Conservation (phyloP, 176 grass and related monocot genomes). For the Poa annua region DNA sequence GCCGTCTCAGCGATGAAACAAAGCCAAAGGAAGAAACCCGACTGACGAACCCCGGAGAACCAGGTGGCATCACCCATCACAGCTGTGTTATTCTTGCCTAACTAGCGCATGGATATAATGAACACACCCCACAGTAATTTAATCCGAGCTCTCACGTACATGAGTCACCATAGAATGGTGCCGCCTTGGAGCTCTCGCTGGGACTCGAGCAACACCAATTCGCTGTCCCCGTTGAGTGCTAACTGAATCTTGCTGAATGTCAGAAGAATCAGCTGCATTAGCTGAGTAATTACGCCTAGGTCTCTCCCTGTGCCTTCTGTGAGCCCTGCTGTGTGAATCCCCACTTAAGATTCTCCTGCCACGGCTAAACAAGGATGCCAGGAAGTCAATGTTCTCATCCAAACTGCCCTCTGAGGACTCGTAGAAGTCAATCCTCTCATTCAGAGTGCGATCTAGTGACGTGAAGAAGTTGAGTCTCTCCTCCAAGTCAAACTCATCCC, state of each 20-base stretch:
- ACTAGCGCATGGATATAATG: slow-evolving; percentile 49
- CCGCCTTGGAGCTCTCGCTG: slow-evolving; percentile 35
- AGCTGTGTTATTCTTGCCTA: slow-evolving; percentile 42
- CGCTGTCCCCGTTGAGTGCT: slow-evolving; percentile 37
- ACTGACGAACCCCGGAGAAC: background rate
- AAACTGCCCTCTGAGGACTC: slow-evolving; percentile 55
- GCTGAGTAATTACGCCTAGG: slow-evolving; percentile 39
- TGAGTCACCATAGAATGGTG: slow-evolving; percentile 33
- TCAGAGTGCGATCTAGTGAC: slow-evolving; percentile 54
- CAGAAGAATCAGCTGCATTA: slow-evolving; percentile 36
- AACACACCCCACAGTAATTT: slow-evolving; percentile 12
- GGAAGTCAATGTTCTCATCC: slow-evolving; percentile 50
- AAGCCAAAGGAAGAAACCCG: slow-evolving; percentile 36
- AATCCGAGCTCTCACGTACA: slow-evolving; percentile 14
- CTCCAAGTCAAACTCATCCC: slow-evolving; percentile 50
- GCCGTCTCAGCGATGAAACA: slow-evolving; percentile 39
- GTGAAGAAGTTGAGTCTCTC: slow-evolving; percentile 59
- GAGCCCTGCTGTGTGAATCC: slow-evolving; percentile 39
- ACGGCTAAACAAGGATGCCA: slow-evolving; percentile 53
- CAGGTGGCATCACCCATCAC: slow-evolving; percentile 27
- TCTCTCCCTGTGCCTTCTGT: slow-evolving; percentile 52
- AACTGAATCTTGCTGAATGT: slow-evolving; percentile 38
- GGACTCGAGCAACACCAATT: slow-evolving; percentile 26
- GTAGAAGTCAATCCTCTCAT: slow-evolving; percentile 53
- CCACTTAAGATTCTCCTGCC: slow-evolving; percentile 49